Percentiles rank a stretch among this genome's conserved stretches.
These are phyloP conservation scores for Aristolochia fimbriata DNA, from an alignment of 164 flowering plant genomes.

Conservation along the genomic window DNA sequence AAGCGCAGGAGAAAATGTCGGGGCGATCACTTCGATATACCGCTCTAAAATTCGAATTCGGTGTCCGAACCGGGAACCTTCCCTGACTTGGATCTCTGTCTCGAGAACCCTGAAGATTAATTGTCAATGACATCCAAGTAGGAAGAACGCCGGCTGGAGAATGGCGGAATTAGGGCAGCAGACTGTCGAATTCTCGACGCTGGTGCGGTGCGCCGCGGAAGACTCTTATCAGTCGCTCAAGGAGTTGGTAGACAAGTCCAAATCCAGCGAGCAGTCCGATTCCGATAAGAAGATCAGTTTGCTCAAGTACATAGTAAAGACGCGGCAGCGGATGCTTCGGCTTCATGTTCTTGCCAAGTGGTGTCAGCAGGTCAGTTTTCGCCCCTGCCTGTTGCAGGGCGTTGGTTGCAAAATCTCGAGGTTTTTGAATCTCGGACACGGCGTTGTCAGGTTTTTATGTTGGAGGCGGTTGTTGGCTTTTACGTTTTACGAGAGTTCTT, in stretches of 20 bases:
- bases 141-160: not conserved
- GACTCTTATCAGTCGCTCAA: constrained; percentile 72
- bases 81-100: too few relatives aligned
- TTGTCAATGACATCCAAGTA: not conserved
- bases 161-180: constrained; percentile 92
- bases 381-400: not conserved
- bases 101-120: too few relatives aligned
- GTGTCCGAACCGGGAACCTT: too few relatives aligned
- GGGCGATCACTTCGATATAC: too few relatives aligned
- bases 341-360: constrained; percentile 90
- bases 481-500: too few relatives aligned
- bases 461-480: too few relatives aligned
- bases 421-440: too few relatives aligned
- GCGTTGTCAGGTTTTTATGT: too few relatives aligned
- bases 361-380: constrained; percentile 71
- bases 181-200: constrained; percentile 76
- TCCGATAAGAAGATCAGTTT: constrained; percentile 80
- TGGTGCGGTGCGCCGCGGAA: constrained; percentile 74
- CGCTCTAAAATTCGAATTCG: too few relatives aligned
- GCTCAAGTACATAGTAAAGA: constrained; percentile 67
- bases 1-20: too few relatives aligned
- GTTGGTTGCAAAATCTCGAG: not conserved
- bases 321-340: constrained; percentile 95
- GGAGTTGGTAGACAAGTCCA: constrained; percentile 76
- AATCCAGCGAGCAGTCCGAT: constrained; percentile 51